Evolutionary conservation across 306 rosid species (phyloP).

Genomic region (Castanea crenata): DNA sequence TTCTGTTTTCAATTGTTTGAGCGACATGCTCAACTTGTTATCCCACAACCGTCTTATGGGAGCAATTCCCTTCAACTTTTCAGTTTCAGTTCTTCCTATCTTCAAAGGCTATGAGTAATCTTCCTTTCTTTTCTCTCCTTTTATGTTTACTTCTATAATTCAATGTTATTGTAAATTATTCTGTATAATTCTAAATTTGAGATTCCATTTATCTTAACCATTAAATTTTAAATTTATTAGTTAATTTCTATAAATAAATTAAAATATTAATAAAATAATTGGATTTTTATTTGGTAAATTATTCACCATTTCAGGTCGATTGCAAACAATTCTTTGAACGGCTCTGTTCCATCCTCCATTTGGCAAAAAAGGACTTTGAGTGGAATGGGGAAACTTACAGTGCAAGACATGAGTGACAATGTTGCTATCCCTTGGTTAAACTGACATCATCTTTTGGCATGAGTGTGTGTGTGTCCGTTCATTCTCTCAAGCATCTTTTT

Average conservation of each 20-base stretch:
- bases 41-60: constrained; percentile 82
- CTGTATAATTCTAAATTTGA: background rate
- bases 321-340: constrained; percentile 68
- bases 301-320: constrained; percentile 68
- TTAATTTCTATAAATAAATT: constrained; percentile 3
- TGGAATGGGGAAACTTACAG: constrained; percentile 30
- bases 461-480: too few relatives aligned
- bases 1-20: constrained; percentile 7
- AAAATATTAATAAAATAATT: constrained; percentile 2
- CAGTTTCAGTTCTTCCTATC: constrained; percentile 49
- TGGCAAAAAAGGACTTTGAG: constrained; percentile 57
- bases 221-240: background rate
- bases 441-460: too few relatives aligned
- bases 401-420: constrained; percentile 57
- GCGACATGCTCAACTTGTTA: constrained; percentile 49
- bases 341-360: constrained; percentile 59
- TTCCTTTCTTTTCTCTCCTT: constrained; percentile 1
- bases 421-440: background rate
- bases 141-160: constrained; percentile 2
- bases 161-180: background rate
- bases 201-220: background rate
- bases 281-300: constrained; percentile 17
- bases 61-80: constrained; percentile 58
- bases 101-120: constrained; percentile 72
- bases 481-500: too few relatives aligned